Base-by-base conservation (phyloP, 2,329 filamentous ascomycete species). In the Knoxdaviesia capensis region DNA sequence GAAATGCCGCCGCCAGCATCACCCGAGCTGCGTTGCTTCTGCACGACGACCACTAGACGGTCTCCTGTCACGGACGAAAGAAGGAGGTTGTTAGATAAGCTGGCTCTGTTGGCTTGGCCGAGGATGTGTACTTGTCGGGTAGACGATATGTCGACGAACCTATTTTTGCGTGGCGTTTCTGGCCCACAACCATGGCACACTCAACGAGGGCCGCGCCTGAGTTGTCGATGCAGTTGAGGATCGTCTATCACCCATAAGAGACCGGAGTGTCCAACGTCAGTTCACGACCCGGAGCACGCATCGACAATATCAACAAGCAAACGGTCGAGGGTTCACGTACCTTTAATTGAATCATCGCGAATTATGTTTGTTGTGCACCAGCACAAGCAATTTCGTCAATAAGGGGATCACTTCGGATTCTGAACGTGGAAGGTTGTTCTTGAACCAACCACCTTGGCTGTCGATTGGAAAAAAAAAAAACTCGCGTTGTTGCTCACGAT, bases 211-310 rank as follows among this genome's bases (percentile, higher is more conserved):
- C 87, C 52, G 90, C 90, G 58, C 90, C 90, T 50, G 90, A 96
- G 69, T 94, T 98, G 79, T 98, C 90, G 75, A 98, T 96, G 78
- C 90, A 96, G 65, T 90, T 94, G 54, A 98, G 74, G 75, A 98
- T 85, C 58, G 87, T 82, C 90, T 94, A 51, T 5, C 0, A 6
- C 32, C 2, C 20, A 20, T 20, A 20, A 20, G 20, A 20, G 20
- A 20, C 30, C 6, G 34, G 7, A 34, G 8, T 36, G 30, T 37
- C 29, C 35, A 39, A 39, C 29, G 30, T 28, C 10, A 20, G n/a
- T 30, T 6, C 32, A 36, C 29, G 2, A 20, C 28, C n/a, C n/a
- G 4, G 29, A 35, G 10, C 9, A 28, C 2, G 11, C 6, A 20
- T 36, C n/a, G 6, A 30, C n/a, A 10, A 33, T 10, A 6, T 34